These are phyloP conservation scores for Lentinula sp. DNA, from an alignment of 768 basidiomycete species.

Conservation along the genomic window DNA sequence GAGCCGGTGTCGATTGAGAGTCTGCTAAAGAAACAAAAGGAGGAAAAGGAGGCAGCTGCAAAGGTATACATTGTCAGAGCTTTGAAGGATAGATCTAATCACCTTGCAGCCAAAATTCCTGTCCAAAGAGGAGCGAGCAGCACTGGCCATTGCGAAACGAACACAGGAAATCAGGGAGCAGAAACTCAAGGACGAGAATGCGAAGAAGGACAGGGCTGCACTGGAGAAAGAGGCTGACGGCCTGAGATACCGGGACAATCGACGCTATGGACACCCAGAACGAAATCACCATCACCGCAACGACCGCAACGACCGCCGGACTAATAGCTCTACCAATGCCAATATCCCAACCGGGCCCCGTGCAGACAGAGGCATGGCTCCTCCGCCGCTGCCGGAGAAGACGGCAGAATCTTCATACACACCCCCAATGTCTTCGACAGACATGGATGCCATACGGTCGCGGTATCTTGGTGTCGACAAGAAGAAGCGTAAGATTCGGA, in stretches of 20 bases:
- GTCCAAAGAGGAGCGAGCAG: conserved; percentile 86
- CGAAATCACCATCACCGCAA: conserved; percentile 37
- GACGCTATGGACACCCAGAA: conserved; percentile 42
- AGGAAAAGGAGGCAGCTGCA: conserved; percentile 83
- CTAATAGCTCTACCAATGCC: conserved; percentile 52
- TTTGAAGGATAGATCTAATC: background rate
- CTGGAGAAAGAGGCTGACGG: conserved; percentile 77
- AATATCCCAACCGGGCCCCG: conserved; percentile 84
- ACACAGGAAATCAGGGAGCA: conserved; percentile 76
- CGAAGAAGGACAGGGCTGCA: conserved; percentile 55
- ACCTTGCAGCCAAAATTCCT: conserved; percentile 82
- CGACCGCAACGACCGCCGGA: conserved; percentile 22
- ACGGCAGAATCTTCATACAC: conserved; percentile 33
- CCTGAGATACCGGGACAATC: conserved; percentile 45
- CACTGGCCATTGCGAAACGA: conserved; percentile 83
- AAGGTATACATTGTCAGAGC: conserved; percentile 48
- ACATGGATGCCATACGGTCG: conserved; percentile 79
- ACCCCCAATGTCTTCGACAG: conserved; percentile 74
- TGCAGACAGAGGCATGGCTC: conserved; percentile 54
- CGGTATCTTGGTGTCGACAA: conserved; percentile 92
- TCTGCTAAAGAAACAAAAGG: conserved; percentile 79
- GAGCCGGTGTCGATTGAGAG: conserved; percentile 88
- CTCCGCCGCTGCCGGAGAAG: conserved; percentile 29
- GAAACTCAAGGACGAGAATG: conserved; percentile 56
- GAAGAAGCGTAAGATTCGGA: conserved; percentile 91